Evolutionary conservation across 805 yeast genomes (phyloP), one percentile per base, ranked within the genome.

Genomic region (Metschnikowia reukaufii): DNA sequence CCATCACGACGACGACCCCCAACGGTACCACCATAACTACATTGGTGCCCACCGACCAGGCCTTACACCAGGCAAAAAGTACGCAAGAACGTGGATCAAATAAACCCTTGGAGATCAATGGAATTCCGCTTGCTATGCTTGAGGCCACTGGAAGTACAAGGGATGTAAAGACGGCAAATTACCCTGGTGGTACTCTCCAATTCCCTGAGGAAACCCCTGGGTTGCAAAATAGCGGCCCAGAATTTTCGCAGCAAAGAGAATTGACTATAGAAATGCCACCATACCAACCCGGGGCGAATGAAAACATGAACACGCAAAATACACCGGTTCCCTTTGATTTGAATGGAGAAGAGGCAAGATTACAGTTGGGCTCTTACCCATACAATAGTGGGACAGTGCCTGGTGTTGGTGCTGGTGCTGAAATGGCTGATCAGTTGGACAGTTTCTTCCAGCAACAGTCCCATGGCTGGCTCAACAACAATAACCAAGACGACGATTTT

Each of bases 21-120:
- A 88, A 88, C 55, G 97, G 97, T 45, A 90, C 97, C 0, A 88
- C 97, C 0, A 77, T 89, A 18, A 90, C 97, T 0, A 89, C 91
- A 0, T 75, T 90, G 54, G 91, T 88, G 1, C 97, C 96, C 2
- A 88, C 96, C 0, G 86, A 85, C 60, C 81, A 79, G 50, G 94
- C 95, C 0, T 74, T 87, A 68, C 68, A 68, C 25, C 79, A 77
- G 46, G 88, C 88, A 0, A 74, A 79, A 18, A 78, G 78, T 36
- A 82, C 82, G 1, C 71, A 74, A 10, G 85, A 83, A 18, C 81
- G 80, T 9, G 84, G 82, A 10, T 56, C 75, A 39, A 63, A 81
- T 31, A 73, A 66, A 48, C 81, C 84, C 12, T 68, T 77, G 38
- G 83, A 81, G 49, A 83, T 83, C 50, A 83, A 83, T 54, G 88